Conservation (phyloP, 768 basidiomycete species). For the Lentinus tigrinus region DNA sequence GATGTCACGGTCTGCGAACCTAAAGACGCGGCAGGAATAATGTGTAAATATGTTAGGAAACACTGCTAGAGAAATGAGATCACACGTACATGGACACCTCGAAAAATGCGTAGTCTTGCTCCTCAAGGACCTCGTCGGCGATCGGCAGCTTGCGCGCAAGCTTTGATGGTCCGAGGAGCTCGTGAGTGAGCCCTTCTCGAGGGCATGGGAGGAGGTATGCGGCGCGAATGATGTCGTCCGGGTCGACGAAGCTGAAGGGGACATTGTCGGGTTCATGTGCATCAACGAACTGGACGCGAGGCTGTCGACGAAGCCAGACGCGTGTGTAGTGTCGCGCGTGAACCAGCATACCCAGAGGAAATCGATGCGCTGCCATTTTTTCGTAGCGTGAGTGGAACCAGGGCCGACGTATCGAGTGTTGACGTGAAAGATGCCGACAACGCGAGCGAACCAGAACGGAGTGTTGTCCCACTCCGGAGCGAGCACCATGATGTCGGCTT, state of each 20-base stretch:
- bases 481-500: slow-evolving; percentile 32
- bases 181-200: slow-evolving; percentile 15
- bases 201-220: slow-evolving; percentile 41
- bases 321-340: slow-evolving; percentile 26
- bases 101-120: slow-evolving; percentile 18
- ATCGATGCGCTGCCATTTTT: slow-evolving; percentile 27
- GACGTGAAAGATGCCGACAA: slow-evolving; percentile 31
- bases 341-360: slow-evolving; percentile 43
- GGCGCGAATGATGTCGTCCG: slow-evolving; percentile 36
- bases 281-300: slow-evolving; percentile 37
- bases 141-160: not conserved
- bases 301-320: slow-evolving; percentile 32
- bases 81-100: slow-evolving; percentile 19
- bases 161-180: slow-evolving; percentile 5
- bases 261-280: slow-evolving; percentile 25
- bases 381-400: not conserved
- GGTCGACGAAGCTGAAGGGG: slow-evolving; percentile 48
- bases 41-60: too few species aligned
- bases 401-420: slow-evolving; percentile 21
- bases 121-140: too few species aligned
- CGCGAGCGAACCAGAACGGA: slow-evolving; percentile 30
- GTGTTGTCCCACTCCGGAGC: slow-evolving; percentile 4
- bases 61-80: slow-evolving; percentile 13
- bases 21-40: slow-evolving; percentile 18
- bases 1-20: slow-evolving; percentile 7